Percentiles rank a stretch among this genome's conserved stretches.
phyloP scores from a whole-genome alignment of 2,329 filamentous ascomycete species.

The Tolypocladium capitatum region DNA sequence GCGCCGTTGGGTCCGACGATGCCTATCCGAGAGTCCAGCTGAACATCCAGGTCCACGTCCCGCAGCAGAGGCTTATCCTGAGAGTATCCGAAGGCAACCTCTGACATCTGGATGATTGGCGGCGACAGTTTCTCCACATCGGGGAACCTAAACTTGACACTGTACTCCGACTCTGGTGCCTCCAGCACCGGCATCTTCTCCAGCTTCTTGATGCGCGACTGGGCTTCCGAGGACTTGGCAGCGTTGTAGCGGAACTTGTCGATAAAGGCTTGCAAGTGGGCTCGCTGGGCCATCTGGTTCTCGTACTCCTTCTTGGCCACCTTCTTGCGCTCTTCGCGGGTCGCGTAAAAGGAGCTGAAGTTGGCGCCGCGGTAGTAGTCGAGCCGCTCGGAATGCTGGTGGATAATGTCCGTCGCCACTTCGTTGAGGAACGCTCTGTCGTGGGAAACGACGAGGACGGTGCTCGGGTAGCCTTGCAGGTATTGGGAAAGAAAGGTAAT shows the following conservation, averaged over 20 bases:
- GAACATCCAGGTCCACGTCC: conserved; percentile 89
- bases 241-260: conserved; percentile 99
- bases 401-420: conserved; percentile 96
- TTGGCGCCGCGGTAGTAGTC: conserved; percentile 99
- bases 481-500: conserved; percentile 97
- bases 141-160: conserved; percentile 91
- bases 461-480: conserved; percentile 85
- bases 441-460: conserved; percentile 92
- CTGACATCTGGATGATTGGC: conserved; percentile 94
- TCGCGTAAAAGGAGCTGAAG: conserved; percentile 95
- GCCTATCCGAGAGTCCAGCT: conserved; percentile 93
- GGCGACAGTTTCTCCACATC: conserved; percentile 96
- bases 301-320: conserved; percentile 95
- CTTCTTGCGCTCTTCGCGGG: conserved; percentile 93
- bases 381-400: conserved; percentile 91
- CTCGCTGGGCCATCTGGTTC: conserved; percentile 89
- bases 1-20: conserved; percentile 99
- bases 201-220: conserved; percentile 97
- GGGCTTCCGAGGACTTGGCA: conserved; percentile 94
- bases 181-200: conserved; percentile 93
- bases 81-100: conserved; percentile 80
- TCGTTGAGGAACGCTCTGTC: conserved; percentile 98
- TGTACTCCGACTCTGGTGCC: conserved; percentile 85
- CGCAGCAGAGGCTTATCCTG: conserved; percentile 65
- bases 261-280: conserved; percentile 94